Evolutionary conservation across 2,329 filamentous ascomycete species (phyloP), one percentile per base, ranked within the genome.

Genomic region (Neocatenulostroma microsporum): DNA sequence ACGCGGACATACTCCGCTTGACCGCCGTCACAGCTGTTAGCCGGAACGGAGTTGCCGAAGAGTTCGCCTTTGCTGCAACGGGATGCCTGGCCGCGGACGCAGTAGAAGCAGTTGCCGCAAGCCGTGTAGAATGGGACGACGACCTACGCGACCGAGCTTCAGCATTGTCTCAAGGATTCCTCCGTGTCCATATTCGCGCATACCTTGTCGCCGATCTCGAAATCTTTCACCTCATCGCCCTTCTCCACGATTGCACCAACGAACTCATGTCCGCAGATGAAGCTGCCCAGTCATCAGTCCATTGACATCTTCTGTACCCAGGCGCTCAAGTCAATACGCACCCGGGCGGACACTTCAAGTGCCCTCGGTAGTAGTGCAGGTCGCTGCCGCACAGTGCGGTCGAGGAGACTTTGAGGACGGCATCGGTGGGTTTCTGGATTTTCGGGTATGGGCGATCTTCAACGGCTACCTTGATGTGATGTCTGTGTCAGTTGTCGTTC

Each of bases 361-460:
- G 80, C 23, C 88, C 88, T 30, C 87, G 82, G 64, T 80, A 94
- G 36, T 85, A 78, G 62, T 94, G 88, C 24, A 94, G 70, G 56
- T 94, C 87, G 54, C 83, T 89, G 57, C 88, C 88, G 58, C 88
- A 95, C 21, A 95, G 72, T 12, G 85, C 88, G 18, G 86, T 84
- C 50, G 84, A 83, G 42, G 77, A 73, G 14, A 94, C 84, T 60
- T 85, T 88, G 54, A 94, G 76, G 48, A 94, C 79, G 40, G 89
- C 74, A 57, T 94, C 88, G 39, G 71, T 74, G 5, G 76, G 70
- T 41, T 84, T 70, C 50, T 80, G 69, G 45, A 94, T 72, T 48
- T 76, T 73, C 1, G 88, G 88, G 10, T 89, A 72, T 0, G 86
- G 86, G 14, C 84, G 74, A 41, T 91, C 77, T 63, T 94, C 82